These are phyloP conservation scores for Phanerochaete sordida DNA, from an alignment of 768 basidiomycete species.

Conservation along the genomic window DNA sequence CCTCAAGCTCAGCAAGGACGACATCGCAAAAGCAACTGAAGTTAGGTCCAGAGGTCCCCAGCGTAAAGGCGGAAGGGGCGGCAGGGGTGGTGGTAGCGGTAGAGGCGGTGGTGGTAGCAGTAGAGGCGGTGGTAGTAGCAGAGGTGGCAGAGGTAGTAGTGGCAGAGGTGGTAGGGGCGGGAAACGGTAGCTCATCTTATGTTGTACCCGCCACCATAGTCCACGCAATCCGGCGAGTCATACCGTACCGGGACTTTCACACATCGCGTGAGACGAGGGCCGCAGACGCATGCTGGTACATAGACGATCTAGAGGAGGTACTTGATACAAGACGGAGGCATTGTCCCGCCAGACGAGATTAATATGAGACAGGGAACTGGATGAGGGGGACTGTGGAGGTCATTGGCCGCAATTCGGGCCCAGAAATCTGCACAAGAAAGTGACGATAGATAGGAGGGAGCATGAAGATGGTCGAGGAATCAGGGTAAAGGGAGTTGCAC, in stretches of 20 bases:
- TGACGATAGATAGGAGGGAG: not conserved
- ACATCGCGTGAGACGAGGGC: not conserved
- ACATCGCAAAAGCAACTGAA: conserved; percentile 42
- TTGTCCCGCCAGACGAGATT: not conserved
- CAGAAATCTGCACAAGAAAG: not conserved
- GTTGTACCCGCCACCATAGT: no score
- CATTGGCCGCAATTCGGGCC: not conserved
- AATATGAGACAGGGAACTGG: not conserved
- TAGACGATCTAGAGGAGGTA: not conserved
- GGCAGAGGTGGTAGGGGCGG: not conserved
- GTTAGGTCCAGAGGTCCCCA: conserved; percentile 21
- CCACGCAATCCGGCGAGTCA: no score
- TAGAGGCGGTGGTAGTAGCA: no score
- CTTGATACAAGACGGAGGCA: not conserved
- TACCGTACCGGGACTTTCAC: no score
- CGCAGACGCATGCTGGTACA: not conserved
- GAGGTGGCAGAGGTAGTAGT: no score
- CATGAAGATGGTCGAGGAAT: not conserved
- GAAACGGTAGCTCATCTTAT: not conserved
- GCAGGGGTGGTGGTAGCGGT: no score
- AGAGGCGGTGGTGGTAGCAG: no score
- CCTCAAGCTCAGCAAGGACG: conserved; percentile 59
- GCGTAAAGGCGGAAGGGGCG: not conserved
- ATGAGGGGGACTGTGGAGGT: not conserved
- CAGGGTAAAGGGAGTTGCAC: not conserved